phyloP scores from a whole-genome alignment of 2,329 filamentous ascomycete genomes.

The Cordyceps farinosa region DNA sequence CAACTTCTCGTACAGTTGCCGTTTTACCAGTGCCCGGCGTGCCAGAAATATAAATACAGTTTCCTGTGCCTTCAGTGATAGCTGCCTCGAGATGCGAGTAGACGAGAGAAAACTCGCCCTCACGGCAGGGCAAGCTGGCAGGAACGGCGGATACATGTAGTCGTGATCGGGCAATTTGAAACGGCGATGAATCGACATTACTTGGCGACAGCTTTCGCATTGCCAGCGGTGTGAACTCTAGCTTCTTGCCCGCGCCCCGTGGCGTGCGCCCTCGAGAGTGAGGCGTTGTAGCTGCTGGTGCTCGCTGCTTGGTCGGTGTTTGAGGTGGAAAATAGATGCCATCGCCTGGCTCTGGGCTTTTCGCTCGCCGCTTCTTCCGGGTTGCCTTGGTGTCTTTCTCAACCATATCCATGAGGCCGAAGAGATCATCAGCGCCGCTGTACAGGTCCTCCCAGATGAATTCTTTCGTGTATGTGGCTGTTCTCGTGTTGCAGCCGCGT shows the following conservation, averaged over 20 bases:
- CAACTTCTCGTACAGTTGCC: constrained; percentile 92
- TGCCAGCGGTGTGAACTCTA: constrained; percentile 94
- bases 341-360: constrained; percentile 32
- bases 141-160: constrained; percentile 94
- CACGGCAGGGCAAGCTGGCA: constrained; percentile 81
- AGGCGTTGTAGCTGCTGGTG: constrained; percentile 29
- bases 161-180: constrained; percentile 82
- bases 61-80: constrained; percentile 87
- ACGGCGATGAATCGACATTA: constrained; percentile 76
- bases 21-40: constrained; percentile 97
- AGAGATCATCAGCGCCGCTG: constrained; percentile 60
- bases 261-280: constrained; percentile 28
- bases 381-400: constrained; percentile 70
- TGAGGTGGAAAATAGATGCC: constrained; percentile 33
- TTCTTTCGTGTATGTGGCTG: constrained; percentile 86
- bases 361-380: constrained; percentile 30
- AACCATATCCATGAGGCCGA: constrained; percentile 62
- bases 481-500: constrained; percentile 82
- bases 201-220: constrained; percentile 77
- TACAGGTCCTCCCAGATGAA: constrained; percentile 90
- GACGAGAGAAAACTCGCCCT: constrained; percentile 85
- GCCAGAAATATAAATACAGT: constrained; percentile 99
- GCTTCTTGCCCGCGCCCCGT: constrained; percentile 55
- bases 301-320: constrained; percentile 36
- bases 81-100: constrained; percentile 92